Evolutionary conservation across 805 yeast genomes (phyloP), one percentile per base, ranked within the genome.

Genomic region (Ascoidea asiatica): DNA sequence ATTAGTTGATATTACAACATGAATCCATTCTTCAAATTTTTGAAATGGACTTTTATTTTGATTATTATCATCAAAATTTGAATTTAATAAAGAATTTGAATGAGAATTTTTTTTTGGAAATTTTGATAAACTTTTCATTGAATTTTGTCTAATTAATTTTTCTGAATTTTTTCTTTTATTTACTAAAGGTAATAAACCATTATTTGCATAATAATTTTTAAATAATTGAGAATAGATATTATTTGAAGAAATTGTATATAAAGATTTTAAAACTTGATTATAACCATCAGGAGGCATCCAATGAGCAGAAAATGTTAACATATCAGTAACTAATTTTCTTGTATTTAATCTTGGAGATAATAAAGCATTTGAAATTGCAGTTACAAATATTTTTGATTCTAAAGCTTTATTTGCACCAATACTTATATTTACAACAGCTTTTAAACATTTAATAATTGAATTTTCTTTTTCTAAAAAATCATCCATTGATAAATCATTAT

Each of bases 271-370:
- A 4, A 80, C 79, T 53, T 73, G 74, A 40, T 74, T 75, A 52
- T 76, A 79, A 44, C 81, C 74, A 21, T 57, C 57, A 5, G 69
- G 69, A 4, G 59, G 23, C 22, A 23, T 36, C 50, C 67, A 72
- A 46, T 72, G 70, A 5, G 75, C 64, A 43, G 80, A 55, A 42
- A 77, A 70, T 21, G 76, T 70, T 43, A 88, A 63, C 50, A 89
- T 73, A 48, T 89, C 96, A 1, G 90, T 81, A 1, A 87, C 92
- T 36, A 81, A 66, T 52, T 77, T 81, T 51, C 95, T 68, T 0
- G 97, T 87, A 2, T 79, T 65, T 35, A 88, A 63, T 45, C 85
- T 70, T 0, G 88, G 79, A 3, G 96, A 85, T 6, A 82, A 58
- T 40, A 92, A 63, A 6, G 92, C 84, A 36, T 84, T 77, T 0